These are phyloP conservation scores for Rhodotorula paludigena DNA, from an alignment of 768 basidiomycete species.

Conservation along the genomic window DNA sequence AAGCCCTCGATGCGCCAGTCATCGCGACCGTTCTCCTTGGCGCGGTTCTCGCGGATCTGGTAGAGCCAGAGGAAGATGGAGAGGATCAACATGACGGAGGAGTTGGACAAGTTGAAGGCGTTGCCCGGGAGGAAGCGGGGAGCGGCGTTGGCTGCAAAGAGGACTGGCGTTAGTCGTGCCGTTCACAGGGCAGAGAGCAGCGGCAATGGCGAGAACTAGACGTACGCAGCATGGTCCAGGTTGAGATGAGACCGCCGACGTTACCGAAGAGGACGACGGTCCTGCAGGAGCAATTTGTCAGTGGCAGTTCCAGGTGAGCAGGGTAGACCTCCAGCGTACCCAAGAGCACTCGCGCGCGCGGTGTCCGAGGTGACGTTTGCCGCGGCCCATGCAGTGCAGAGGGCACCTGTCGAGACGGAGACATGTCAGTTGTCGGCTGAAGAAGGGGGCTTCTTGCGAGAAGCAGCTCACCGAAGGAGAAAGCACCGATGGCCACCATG, in stretches of 20 bases:
- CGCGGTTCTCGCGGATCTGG: constrained; percentile 38
- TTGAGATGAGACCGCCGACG: constrained; percentile 37
- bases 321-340: too few species aligned
- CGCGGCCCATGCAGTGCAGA: constrained; percentile 35
- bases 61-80: constrained; percentile 13
- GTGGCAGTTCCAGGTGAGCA: too few species aligned
- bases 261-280: constrained; percentile 40
- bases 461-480: constrained; percentile 36
- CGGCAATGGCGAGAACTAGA: too few species aligned
- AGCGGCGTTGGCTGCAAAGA: constrained; percentile 7
- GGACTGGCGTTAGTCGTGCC: not conserved
- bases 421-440: too few species aligned
- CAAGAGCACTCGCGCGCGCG: constrained; percentile 33
- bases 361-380: constrained; percentile 40
- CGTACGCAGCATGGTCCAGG: constrained; percentile 32
- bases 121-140: constrained; percentile 36
- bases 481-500: constrained; percentile 29
- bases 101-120: constrained; percentile 24
- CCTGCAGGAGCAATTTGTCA: too few species aligned
- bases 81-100: constrained; percentile 26
- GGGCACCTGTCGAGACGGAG: too few species aligned
- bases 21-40: constrained; percentile 35
- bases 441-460: too few species aligned
- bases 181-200: not conserved
- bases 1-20: constrained; percentile 41